Evolutionary conservation across 257 asterid genomes (phyloP), one percentile per base, ranked within the genome.

Genomic region (Paulownia fortunei): DNA sequence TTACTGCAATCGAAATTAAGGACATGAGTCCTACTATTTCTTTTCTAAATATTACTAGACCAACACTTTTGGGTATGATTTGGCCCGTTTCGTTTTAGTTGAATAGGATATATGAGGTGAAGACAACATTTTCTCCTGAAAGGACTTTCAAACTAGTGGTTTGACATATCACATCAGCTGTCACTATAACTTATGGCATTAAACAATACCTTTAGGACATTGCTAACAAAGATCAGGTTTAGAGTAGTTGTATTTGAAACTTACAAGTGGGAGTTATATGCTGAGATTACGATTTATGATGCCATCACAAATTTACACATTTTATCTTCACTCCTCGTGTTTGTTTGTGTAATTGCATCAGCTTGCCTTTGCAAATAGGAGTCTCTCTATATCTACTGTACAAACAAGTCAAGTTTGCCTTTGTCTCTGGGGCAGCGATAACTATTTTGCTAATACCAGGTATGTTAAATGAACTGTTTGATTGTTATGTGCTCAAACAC

Each of bases 291-390:
- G 26, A 63, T 30, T 36, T 42, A 10, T 67, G 21, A 21, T 13
- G 26, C 13, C 58, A 58, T 73, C 34, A 61, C 49, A 76, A 44
- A n/a, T 47, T 70, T 26, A 12, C 13, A 24, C 8, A 27, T 36
- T 49, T 5, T 27, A 46, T 69, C 52, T 75, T 67, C 44, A 49
- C 47, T 34, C 42, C 13, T 41, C 59, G 18, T 74, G 47, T 64
- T 74, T 78, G 42, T 82, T n/a, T 77, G 78, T 85, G 79, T 60
- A 47, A 78, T 69, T 70, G 67, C 71, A 51, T 84, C 97, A 95
- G 99, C 88, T 87, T 95, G 96, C 99, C 99, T 1, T 89, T 93
- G 79, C 99, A 95, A 89, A 95, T 95, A 63, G 99, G 98, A 84
- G 63, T 91, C 37, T 97, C 99, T 70, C 89, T 95, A 6, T 95